Percentiles rank a stretch among this genome's conserved stretches.
phyloP scores from a whole-genome alignment of 1,284 basidiomycete genomes.

The Sporisorium exsertum region DNA sequence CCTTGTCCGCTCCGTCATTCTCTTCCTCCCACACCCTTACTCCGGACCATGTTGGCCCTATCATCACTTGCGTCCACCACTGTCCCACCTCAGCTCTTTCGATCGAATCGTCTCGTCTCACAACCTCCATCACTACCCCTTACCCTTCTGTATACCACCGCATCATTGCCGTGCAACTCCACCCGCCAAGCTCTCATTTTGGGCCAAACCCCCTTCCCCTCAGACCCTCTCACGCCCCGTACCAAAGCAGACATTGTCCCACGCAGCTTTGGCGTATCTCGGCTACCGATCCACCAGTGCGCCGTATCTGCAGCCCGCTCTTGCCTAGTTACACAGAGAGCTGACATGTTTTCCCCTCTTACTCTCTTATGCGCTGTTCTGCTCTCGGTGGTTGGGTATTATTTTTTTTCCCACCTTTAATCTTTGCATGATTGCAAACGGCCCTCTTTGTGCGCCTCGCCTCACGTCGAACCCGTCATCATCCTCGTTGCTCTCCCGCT shows the following conservation, averaged over 20 bases:
- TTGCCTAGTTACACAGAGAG: not conserved
- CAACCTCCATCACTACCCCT: not conserved
- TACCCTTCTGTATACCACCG: not conserved
- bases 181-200: not conserved
- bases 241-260: not conserved
- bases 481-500: conserved; percentile 5
- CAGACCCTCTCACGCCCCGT: not conserved
- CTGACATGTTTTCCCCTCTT: conserved; percentile 2
- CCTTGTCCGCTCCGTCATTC: not conserved
- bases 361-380: not conserved
- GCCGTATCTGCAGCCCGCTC: not conserved
- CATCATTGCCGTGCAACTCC: not conserved
- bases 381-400: not conserved
- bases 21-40: too few species aligned
- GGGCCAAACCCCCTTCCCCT: not conserved
- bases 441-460: conserved; percentile 11
- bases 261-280: not conserved
- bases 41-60: too few species aligned
- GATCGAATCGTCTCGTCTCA: not conserved
- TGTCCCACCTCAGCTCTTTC: not conserved
- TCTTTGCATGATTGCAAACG: conserved; percentile 3
- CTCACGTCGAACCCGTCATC: conserved; percentile 15
- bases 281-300: not conserved
- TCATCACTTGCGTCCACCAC: not conserved
- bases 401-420: conserved; percentile 5